A percentile compares a stretch with the other conserved stretches of the same genome.
phyloP scores from a whole-genome alignment of 2,329 filamentous ascomycete species.

The Colletotrichum sp. region DNA sequence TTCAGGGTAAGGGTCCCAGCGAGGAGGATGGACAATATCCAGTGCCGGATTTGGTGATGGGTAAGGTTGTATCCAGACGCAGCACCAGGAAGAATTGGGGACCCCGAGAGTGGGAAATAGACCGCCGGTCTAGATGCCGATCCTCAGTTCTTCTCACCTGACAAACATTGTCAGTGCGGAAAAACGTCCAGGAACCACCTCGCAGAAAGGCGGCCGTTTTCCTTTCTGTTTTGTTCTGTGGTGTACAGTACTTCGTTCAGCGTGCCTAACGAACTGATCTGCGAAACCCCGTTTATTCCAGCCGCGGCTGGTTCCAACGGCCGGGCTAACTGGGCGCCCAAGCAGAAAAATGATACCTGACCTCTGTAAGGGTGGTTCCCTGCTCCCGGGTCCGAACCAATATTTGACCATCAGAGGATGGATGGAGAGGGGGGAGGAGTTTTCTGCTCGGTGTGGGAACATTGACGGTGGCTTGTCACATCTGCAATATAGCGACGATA shows the following conservation, averaged over 20 bases:
- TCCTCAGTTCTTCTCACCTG: slow-evolving; percentile 10
- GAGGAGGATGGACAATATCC: not conserved
- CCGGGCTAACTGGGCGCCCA: not conserved
- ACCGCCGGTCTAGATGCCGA: slow-evolving; percentile 12
- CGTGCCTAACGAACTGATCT: not conserved
- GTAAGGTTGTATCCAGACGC: not conserved
- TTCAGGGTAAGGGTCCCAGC: not conserved
- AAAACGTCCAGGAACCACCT: not conserved
- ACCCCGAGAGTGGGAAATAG: not conserved
- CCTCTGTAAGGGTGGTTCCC: not conserved
- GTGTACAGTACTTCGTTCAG: not conserved
- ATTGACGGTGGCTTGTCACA: not conserved
- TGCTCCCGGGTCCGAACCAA: not conserved
- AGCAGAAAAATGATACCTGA: not conserved
- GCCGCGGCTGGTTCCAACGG: not conserved
- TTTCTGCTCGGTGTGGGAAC: not conserved
- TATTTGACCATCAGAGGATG: not conserved
- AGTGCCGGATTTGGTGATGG: not conserved
- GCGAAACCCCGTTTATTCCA: not conserved
- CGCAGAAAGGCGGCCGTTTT: not conserved
- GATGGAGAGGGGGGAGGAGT: not conserved
- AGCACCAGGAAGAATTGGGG: not conserved
- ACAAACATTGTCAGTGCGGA: not conserved
- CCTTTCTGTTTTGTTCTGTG: not conserved
- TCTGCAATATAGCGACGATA: not conserved